Base-by-base conservation (phyloP, 805 yeast genomes). In the Wickerhamiella occidentalis region DNA sequence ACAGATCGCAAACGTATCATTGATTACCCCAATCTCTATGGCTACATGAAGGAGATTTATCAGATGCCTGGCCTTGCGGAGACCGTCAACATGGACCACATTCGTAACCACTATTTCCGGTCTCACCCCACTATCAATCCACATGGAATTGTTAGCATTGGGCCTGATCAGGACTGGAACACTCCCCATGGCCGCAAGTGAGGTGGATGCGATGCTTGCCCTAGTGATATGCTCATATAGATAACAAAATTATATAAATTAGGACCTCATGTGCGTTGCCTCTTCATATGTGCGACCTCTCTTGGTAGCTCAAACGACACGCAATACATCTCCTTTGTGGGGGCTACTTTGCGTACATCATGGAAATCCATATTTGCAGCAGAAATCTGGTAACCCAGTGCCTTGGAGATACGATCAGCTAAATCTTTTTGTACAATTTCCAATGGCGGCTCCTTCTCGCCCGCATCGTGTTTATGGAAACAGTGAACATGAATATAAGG, bases 251-350 rank as follows among this genome's bases (percentile, higher is more conserved):
- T n/a, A n/a, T n/a, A n/a, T n/a, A n/a, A n/a, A n/a, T n/a, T n/a
- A n/a, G n/a, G n/a, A n/a, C n/a, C n/a, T n/a, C n/a, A n/a, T n/a
- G 38, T 33, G 18, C 38, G 38, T 11, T 33, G 38, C 38, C 15
- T 22, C 23, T 45, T 21, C n/a, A 28, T 40, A 37, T 61, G 60
- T 1, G 72, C 72, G 3, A 69, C 73, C 37, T 62, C 67, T 4
- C 48, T 29, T 3, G 74, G 74, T n/a, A 92, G 70, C 58, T 65
- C 64, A 65, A 88, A 88, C 6, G 87, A 71, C 3, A 86, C 83
- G 66, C 96, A 86, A 62, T 77, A 88, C 98, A 92, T 92, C 29
- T 90, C 90, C 61, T 92, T 92, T 5, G 96, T 85, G 3, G 98
- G 98, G 0, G 98, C 90, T 6, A 92, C 98, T 62, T 80, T 81